phyloP scores from a whole-genome alignment of 1,284 basidiomycete genomes.

The Ganoderma lucidum region DNA sequence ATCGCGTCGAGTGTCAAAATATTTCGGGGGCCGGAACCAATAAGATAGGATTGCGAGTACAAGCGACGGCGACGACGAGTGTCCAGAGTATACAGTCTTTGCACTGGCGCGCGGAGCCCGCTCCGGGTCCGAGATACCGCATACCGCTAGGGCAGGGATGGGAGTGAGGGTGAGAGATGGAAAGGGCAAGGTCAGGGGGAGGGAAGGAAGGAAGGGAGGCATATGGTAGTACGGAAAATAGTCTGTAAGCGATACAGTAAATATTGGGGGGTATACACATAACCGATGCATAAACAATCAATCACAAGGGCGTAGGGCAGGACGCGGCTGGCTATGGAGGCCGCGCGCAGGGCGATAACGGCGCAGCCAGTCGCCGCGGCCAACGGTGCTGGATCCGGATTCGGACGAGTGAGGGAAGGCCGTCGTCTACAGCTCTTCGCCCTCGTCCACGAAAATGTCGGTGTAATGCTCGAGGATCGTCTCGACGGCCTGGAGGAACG shows the following conservation, averaged over 20 bases:
- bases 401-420: not conserved
- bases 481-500: constrained; percentile 72
- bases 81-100: constrained; percentile 21
- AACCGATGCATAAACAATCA: constrained; percentile 24
- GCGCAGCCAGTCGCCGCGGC: not conserved
- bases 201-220: constrained; percentile 1
- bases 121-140: constrained; percentile 21
- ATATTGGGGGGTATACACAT: constrained; percentile 35
- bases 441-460: constrained; percentile 86
- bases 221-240: constrained; percentile 13
- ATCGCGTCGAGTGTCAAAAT: not conserved
- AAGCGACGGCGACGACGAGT: constrained; percentile 16
- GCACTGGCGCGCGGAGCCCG: constrained; percentile 26
- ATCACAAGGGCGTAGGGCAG: constrained; percentile 3
- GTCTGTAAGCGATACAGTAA: constrained; percentile 37
- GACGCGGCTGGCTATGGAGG: not conserved
- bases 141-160: not conserved
- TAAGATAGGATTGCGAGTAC: constrained; percentile 31
- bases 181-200: not conserved
- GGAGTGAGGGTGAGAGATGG: too few species aligned
- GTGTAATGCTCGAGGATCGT: constrained; percentile 88
- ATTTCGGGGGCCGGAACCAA: constrained; percentile 16
- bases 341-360: too few species aligned
- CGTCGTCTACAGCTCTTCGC: constrained; percentile 42
- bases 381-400: not conserved